These are phyloP conservation scores for Isabelozyma heimii DNA, from an alignment of 805 yeast genomes.

Conservation along the genomic window DNA sequence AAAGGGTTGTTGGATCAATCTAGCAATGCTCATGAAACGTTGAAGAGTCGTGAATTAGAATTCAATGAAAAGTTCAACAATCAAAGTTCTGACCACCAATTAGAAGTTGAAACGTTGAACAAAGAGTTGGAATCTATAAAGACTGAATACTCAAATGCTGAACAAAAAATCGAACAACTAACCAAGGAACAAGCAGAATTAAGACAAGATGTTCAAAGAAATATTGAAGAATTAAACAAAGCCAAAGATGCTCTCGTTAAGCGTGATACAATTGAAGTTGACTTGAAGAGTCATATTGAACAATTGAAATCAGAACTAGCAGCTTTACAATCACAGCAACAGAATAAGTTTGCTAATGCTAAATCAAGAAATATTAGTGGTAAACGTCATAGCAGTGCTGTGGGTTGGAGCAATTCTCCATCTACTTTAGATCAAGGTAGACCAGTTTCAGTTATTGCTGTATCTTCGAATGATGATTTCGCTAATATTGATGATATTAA, in stretches of 20 bases:
- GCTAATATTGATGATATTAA: constrained; percentile 65
- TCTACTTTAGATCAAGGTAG: constrained; percentile 40
- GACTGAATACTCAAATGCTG: constrained; percentile 56
- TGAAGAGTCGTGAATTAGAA: constrained; percentile 55
- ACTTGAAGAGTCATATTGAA: constrained; percentile 60
- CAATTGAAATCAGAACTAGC: constrained; percentile 53
- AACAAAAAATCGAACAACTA: constrained; percentile 56
- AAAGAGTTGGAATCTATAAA: constrained; percentile 55
- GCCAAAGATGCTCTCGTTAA: constrained; percentile 59
- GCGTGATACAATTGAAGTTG: constrained; percentile 62
- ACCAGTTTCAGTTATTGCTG: constrained; percentile 62
- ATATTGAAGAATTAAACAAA: constrained; percentile 57
- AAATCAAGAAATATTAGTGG: constrained; percentile 31
- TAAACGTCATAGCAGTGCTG: constrained; percentile 41
- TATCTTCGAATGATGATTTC: constrained; percentile 47
- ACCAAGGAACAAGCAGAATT: constrained; percentile 59
- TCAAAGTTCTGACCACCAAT: constrained; percentile 46
- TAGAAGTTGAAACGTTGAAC: constrained; percentile 48
- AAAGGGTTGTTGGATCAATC: constrained; percentile 51
- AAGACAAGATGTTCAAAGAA: constrained; percentile 59
- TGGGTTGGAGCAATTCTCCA: constrained; percentile 29
- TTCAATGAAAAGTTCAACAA: constrained; percentile 45
- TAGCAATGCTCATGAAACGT: constrained; percentile 47
- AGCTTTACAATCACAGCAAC: constrained; percentile 36
- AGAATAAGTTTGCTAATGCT: constrained; percentile 26